Percentiles rank a stretch among this genome's conserved stretches.
phyloP scores from a whole-genome alignment of 257 asterid genomes.

The Gentiana straminea region DNA sequence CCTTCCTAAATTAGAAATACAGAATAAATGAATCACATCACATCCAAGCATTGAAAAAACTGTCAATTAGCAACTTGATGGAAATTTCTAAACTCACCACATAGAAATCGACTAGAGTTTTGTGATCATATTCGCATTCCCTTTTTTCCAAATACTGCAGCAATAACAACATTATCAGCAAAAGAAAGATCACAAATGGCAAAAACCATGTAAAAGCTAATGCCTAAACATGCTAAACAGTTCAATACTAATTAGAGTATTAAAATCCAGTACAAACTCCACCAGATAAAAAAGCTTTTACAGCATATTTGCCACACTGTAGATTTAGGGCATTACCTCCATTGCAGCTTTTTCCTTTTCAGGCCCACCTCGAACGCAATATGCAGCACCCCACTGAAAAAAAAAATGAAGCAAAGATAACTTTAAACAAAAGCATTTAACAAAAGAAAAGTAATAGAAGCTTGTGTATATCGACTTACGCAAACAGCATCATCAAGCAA shows the following conservation, averaged over 20 bases:
- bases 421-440: not conserved
- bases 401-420: conserved; percentile 1
- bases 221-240: too few species aligned
- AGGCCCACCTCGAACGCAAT: conserved; percentile 71
- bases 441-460: too few species aligned
- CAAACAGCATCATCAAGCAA: conserved; percentile 49
- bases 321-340: conserved; percentile 31
- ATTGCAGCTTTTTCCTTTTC: conserved; percentile 74
- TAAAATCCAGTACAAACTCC: too few species aligned
- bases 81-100: conserved; percentile 26
- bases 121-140: conserved; percentile 83
- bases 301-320: too few species aligned
- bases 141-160: conserved; percentile 72
- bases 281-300: too few species aligned
- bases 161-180: not conserved
- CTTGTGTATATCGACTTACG: conserved; percentile 34
- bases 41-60: not conserved
- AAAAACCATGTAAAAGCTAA: not conserved
- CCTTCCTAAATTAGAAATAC: conserved; percentile 35
- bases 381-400: conserved; percentile 92
- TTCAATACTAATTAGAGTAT: too few species aligned
- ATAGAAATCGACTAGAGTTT: conserved; percentile 61
- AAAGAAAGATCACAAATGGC: not conserved
- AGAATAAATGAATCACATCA: conserved; percentile 3
- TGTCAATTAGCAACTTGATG: too few species aligned